A percentile compares a stretch with the other conserved stretches of the same genome.
phyloP scores from a whole-genome alignment of 345 rosid genomes.

The Bruguiera sexangula region DNA sequence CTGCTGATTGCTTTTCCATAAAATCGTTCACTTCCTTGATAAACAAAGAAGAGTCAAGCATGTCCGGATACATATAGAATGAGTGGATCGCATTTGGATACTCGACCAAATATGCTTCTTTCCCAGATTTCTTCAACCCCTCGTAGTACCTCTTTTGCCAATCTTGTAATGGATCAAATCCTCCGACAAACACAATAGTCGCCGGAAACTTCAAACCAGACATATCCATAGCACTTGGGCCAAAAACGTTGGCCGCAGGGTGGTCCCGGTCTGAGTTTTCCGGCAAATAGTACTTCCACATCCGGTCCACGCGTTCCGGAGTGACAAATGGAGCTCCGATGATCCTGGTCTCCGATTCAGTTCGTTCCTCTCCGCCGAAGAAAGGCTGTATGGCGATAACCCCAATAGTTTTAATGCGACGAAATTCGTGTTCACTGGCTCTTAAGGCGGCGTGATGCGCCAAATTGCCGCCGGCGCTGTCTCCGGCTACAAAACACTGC shows the following conservation, averaged over 20 bases:
- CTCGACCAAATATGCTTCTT: conserved; percentile 14
- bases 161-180: conserved; percentile 17
- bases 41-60: conserved; percentile 4
- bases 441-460: conserved; percentile 10
- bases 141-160: conserved; percentile 24
- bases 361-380: conserved; percentile 21
- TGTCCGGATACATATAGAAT: neutral
- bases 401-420: conserved; percentile 1
- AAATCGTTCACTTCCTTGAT: conserved; percentile 21
- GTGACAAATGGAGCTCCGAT: neutral
- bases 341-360: conserved; percentile 13
- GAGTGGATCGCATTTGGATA: conserved; percentile 6
- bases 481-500: conserved; percentile 13
- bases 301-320: neutral
- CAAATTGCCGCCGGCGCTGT: conserved; percentile 18
- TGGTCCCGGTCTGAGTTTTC: conserved; percentile 17
- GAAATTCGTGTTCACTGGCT: conserved; percentile 3
- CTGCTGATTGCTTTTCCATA: conserved; percentile 7
- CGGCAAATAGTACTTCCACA: conserved; percentile 21
- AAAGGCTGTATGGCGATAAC: conserved; percentile 12
- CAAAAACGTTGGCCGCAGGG: conserved; percentile 11
- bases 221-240: conserved; percentile 11
- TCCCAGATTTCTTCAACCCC: conserved; percentile 7
- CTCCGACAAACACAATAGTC: conserved; percentile 9
- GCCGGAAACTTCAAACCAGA: conserved; percentile 7